Evolutionary conservation across 192 early-diverging fungal genomes (phyloP).

Genomic region (Obelidium mucronatum): DNA sequence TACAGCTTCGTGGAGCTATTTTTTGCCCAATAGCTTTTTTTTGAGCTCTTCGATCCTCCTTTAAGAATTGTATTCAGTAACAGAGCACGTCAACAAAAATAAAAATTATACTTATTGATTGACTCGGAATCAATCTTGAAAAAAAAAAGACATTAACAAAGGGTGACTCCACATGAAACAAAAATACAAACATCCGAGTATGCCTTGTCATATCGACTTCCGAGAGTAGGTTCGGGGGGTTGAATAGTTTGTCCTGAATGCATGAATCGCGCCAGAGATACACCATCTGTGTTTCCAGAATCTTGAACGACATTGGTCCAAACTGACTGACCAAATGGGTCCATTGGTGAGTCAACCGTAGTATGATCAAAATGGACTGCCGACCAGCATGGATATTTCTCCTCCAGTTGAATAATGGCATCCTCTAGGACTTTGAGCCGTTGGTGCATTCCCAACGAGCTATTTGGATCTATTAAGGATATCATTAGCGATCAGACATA

Average conservation of each 20-base stretch:
- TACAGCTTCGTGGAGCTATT: neutral
- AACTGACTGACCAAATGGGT: conserved; percentile 29
- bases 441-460: conserved; percentile 52
- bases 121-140: conserved; percentile 16
- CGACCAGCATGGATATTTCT: conserved; percentile 79
- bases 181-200: neutral
- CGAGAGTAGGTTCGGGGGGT: neutral
- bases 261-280: neutral
- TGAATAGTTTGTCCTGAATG: neutral
- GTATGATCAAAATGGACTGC: conserved; percentile 67
- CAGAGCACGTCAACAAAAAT: too few relatives aligned
- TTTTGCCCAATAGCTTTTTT: conserved; percentile 16
- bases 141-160: too few relatives aligned
- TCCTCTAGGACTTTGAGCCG: conserved; percentile 80
- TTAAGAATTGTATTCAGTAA: too few relatives aligned
- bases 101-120: conserved; percentile 20
- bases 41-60: conserved; percentile 21
- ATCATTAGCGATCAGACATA: neutral
- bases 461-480: conserved; percentile 32
- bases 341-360: neutral
- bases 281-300: neutral
- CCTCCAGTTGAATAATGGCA: conserved; percentile 75
- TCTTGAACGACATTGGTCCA: conserved; percentile 14
- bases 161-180: too few relatives aligned
- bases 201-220: neutral